phyloP scores from a whole-genome alignment of 257 asterid species.

The Gentiana straminea region DNA sequence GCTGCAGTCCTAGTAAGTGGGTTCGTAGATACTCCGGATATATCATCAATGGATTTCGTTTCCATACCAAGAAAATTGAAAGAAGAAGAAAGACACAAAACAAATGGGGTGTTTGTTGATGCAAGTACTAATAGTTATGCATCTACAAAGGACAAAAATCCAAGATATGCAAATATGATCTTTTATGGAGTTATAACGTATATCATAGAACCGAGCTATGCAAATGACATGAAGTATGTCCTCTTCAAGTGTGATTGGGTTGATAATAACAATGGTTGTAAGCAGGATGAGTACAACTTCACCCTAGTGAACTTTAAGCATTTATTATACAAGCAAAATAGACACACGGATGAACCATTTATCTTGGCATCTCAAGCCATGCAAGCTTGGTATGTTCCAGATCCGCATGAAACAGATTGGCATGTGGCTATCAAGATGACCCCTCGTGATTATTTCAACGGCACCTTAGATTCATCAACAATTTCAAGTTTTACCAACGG shows the following conservation, averaged over 20 bases:
- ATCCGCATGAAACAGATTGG: neutral
- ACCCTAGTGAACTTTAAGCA: slow-evolving; percentile 6
- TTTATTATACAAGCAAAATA: slow-evolving; percentile 2
- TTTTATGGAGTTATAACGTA: too few relatives aligned
- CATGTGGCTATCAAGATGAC: slow-evolving; percentile 7
- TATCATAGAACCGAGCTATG: too few relatives aligned
- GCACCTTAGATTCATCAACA: neutral
- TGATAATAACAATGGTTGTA: neutral
- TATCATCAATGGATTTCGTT: slow-evolving; percentile 4
- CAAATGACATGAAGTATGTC: too few relatives aligned
- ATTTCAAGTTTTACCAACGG: neutral
- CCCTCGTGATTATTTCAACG: neutral
- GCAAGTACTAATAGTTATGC: neutral
- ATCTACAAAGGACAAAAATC: too few relatives aligned
- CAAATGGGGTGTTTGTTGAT: slow-evolving; percentile 2
- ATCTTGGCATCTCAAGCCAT: slow-evolving; percentile 8
- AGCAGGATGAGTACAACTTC: slow-evolving; percentile 10
- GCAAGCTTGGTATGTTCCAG: slow-evolving; percentile 9
- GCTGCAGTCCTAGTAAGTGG: slow-evolving; percentile 1
- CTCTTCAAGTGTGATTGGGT: too few relatives aligned
- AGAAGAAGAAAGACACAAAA: slow-evolving; percentile 1
- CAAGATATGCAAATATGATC: too few relatives aligned
- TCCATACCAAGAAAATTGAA: slow-evolving; percentile 3
- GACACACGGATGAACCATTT: slow-evolving; percentile 8
- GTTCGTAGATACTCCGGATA: neutral